Base-by-base conservation (phyloP, 2,329 filamentous ascomycete species). In the Fusarium compactum region DNA sequence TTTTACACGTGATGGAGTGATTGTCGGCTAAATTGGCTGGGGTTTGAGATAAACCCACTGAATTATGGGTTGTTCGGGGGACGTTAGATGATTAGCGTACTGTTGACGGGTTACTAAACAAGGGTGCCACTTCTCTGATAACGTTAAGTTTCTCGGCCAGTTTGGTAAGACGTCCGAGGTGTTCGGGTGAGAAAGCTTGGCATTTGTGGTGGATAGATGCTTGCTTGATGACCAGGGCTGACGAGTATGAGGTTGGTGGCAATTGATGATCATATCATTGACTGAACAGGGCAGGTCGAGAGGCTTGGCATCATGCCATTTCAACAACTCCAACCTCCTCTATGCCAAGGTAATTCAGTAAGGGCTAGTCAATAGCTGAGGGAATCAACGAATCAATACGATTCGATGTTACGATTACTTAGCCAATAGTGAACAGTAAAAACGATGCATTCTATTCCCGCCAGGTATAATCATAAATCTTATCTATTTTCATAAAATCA, bases 1-100 rank as follows among this genome's bases (percentile, higher is more conserved):
- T n/a, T 12, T 8, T 43, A 41, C 50, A 53, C 50, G 50, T 53
- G 50, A 53, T 53, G 50, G 41, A 41, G 27, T 27, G 24, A 53
- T 53, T 18, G 16, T 41, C 34, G 50, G 50, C 50, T 53, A 53
- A 53, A 41, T 22, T 22, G 50, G 34, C n/a, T n/a, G 9, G 24
- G 38, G 41, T 22, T n/a, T 2, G 4, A 4, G 32, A 11, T 4
- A 41, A 29, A 25, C n/a, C 30, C 34, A 43, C 50, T 14, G 24
- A n/a, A 38, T 12, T 38, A 38, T 38, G 34, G 34, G 10, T 38
- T n/a, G 6, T 12, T 38, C 6, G 18, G 18, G 34, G 34, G 34
- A 7, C 0, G 10, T 38, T n/a, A 4, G 10, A 7, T 4, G 6
- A 10, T 38, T 38, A 38, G 34, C 34, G 34, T 38, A 10, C 12